phyloP scores from a whole-genome alignment of 192 early-diverging fungal species.

The Geranomyces michiganensis region DNA sequence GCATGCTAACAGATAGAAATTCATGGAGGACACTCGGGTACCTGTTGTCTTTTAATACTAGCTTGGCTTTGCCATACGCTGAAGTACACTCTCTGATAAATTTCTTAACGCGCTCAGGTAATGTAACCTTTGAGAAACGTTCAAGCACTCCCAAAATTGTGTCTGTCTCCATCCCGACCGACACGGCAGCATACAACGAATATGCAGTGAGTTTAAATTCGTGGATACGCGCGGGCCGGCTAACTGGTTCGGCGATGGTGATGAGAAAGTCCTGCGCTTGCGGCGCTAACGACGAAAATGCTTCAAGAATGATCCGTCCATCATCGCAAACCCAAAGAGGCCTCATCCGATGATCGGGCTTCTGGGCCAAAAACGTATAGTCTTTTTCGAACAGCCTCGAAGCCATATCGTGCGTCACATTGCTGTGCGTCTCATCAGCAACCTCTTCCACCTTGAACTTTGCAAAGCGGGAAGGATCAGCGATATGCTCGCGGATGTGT shows the following conservation, averaged over 20 bases:
- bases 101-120: constrained; percentile 78
- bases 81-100: constrained; percentile 86
- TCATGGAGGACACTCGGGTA: constrained; percentile 8
- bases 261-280: constrained; percentile 97
- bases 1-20: not conserved
- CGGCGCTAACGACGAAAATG: constrained; percentile 89
- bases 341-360: constrained; percentile 80
- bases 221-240: constrained; percentile 65
- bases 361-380: constrained; percentile 56
- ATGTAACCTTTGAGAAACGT: constrained; percentile 68
- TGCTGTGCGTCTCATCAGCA: not conserved
- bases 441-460: constrained; percentile 24
- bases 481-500: constrained; percentile 22
- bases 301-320: constrained; percentile 93
- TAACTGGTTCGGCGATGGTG: constrained; percentile 92
- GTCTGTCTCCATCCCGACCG: constrained; percentile 92
- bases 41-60: constrained; percentile 92
- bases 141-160: constrained; percentile 91
- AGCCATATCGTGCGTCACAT: constrained; percentile 8
- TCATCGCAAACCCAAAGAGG: constrained; percentile 93
- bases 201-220: constrained; percentile 97
- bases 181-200: constrained; percentile 96
- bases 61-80: constrained; percentile 97
- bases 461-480: constrained; percentile 27
- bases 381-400: constrained; percentile 24